Percentiles rank a stretch among this genome's conserved stretches.
These are phyloP conservation scores for Purpureocillium lavendulum DNA, from an alignment of 2,329 filamentous ascomycete species.

Conservation along the genomic window DNA sequence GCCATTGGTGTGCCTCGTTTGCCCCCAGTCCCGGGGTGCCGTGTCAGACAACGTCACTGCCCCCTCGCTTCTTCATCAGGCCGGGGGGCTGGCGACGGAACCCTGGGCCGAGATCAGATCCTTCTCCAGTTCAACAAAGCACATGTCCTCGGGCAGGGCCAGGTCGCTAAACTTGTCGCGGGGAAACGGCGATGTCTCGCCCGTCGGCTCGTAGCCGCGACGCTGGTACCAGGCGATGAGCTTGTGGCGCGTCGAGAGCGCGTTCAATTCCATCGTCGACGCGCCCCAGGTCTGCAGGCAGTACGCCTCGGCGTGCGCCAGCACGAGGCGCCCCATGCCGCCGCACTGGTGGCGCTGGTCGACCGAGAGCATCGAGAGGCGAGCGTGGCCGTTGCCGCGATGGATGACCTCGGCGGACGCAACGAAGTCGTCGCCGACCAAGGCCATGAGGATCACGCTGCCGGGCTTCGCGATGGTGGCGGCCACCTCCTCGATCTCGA, in stretches of 20 bases:
- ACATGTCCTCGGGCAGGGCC: slow-evolving; percentile 18
- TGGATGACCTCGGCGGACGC: slow-evolving; percentile 17
- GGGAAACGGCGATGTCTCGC: slow-evolving; percentile 23
- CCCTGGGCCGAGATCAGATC: slow-evolving; percentile 1
- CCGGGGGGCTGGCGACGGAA: no score
- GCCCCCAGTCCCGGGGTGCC: no score
- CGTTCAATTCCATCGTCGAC: slow-evolving; percentile 20
- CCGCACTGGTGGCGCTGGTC: slow-evolving; percentile 18
- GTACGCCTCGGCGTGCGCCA: slow-evolving; percentile 22
- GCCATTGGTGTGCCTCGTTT: no score
- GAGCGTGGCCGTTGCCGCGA: slow-evolving; percentile 14
- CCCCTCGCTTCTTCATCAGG: no score
- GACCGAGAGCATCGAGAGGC: slow-evolving; percentile 26
- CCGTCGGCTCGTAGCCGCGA: slow-evolving; percentile 24
- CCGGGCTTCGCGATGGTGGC: slow-evolving; percentile 31
- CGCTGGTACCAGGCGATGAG: slow-evolving; percentile 27
- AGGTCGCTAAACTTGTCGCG: slow-evolving; percentile 9
- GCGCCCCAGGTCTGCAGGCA: slow-evolving; percentile 18
- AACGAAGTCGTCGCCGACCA: no score
- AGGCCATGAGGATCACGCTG: no score
- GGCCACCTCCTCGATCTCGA: slow-evolving; percentile 56
- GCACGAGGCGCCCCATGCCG: slow-evolving; percentile 23
- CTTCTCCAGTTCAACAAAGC: slow-evolving; percentile 27
- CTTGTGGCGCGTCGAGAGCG: slow-evolving; percentile 20
- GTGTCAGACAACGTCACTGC: no score